phyloP scores from a whole-genome alignment of 2,329 filamentous ascomycete species.

The Arthrobotrys megalospora region DNA sequence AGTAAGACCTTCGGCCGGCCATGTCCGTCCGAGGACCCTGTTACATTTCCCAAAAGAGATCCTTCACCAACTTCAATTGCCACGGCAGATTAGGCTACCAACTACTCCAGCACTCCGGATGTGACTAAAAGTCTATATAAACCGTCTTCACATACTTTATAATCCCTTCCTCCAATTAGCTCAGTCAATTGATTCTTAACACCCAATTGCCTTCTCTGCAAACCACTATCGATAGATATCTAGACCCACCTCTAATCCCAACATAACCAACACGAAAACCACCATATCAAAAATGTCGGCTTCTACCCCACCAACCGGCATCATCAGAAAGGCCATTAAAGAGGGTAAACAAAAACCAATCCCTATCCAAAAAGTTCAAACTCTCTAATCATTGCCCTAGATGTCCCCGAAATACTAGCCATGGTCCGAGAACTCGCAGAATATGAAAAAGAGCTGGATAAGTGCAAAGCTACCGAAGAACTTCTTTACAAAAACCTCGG shows the following conservation, averaged over 20 bases:
- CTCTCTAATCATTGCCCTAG: conserved; percentile 69
- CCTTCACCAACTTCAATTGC: conserved; percentile 21
- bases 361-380: conserved; percentile 15
- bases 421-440: conserved; percentile 88
- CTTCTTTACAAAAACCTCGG: conserved; percentile 82
- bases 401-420: conserved; percentile 83
- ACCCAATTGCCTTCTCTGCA: not conserved
- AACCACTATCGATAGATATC: not conserved
- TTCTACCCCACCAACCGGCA: conserved; percentile 12
- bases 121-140: conserved; percentile 10
- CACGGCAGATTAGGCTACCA: not conserved
- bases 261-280: conserved; percentile 30
- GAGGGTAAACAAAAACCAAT: conserved; percentile 33
- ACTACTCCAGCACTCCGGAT: not conserved
- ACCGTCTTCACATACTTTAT: not conserved
- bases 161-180: not conserved
- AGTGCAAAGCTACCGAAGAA: conserved; percentile 80
- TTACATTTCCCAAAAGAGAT: conserved; percentile 25
- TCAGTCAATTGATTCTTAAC: not conserved
- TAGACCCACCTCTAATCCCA: conserved; percentile 6
- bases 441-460: conserved; percentile 83
- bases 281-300: conserved; percentile 27
- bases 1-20: conserved; percentile 4
- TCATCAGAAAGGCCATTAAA: conserved; percentile 51
- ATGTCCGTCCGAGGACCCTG: conserved; percentile 24